These are phyloP conservation scores for Gossypium thurberi DNA, from an alignment of 345 rosid genomes.

Conservation along the genomic window DNA sequence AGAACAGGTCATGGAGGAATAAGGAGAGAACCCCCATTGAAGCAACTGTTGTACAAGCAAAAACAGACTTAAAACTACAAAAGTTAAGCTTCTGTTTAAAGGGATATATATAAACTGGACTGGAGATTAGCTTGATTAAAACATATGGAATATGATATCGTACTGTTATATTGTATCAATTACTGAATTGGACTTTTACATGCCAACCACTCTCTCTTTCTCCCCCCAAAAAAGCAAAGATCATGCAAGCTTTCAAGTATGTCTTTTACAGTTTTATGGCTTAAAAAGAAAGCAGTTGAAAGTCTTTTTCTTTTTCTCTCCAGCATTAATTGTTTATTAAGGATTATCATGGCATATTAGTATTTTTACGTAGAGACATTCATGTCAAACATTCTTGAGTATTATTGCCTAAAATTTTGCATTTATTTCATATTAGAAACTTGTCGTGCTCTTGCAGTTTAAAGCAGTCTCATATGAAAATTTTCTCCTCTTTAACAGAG, in stretches of 20 bases:
- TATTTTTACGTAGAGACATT: background rate
- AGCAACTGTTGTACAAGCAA: slow-evolving; percentile 35
- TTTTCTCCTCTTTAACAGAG: background rate
- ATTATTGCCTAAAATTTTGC: background rate
- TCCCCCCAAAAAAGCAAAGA: background rate
- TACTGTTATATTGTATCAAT: background rate
- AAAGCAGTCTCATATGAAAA: background rate
- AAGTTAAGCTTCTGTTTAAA: slow-evolving; percentile 19
- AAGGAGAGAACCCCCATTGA: slow-evolving; percentile 26
- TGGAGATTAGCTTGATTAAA: background rate
- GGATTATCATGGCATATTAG: background rate
- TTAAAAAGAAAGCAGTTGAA: background rate
- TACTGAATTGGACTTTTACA: background rate
- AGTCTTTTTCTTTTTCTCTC: background rate
- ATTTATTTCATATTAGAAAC: background rate
- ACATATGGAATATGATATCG: background rate
- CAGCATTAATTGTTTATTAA: background rate
- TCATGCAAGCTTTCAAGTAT: background rate
- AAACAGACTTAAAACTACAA: slow-evolving; percentile 13
- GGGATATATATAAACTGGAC: background rate
- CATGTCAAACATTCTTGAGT: background rate
- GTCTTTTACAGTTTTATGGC: background rate
- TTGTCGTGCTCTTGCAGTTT: background rate
- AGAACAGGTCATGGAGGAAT: slow-evolving; percentile 15
- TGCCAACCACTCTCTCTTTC: background rate